Percentiles rank a stretch among this genome's conserved stretches.
These are phyloP conservation scores for Russula abietina DNA, from an alignment of 768 basidiomycete genomes.

Conservation along the genomic window DNA sequence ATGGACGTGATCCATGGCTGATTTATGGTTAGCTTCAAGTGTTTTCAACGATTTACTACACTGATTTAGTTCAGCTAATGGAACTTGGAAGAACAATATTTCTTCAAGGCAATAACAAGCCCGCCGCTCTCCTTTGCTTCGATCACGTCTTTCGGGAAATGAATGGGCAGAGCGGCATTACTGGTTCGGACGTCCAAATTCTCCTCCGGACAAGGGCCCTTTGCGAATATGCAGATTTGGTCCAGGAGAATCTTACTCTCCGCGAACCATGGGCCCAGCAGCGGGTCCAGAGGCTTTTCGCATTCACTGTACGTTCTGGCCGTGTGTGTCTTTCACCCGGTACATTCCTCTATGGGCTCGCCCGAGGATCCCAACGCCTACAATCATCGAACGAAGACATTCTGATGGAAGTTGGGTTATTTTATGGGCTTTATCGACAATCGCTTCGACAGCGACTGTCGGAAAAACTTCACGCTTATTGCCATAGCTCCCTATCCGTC, in stretches of 20 bases:
- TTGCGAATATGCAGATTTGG: conserved; percentile 3
- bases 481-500: conserved; percentile 1
- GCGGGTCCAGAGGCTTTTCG: conserved; percentile 4
- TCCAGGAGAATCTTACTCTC: not conserved
- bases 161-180: not conserved
- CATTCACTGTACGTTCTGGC: conserved; percentile 5
- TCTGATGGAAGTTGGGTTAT: not conserved
- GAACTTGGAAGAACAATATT: not conserved
- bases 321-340: conserved; percentile 9
- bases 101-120: not conserved
- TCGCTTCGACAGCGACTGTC: conserved; percentile 10
- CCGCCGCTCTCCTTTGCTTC: conserved; percentile 20
- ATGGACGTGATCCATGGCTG: not conserved
- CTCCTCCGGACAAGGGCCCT: not conserved
- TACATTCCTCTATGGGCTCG: conserved; percentile 8
- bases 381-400: not conserved
- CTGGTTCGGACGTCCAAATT: not conserved
- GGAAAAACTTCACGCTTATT: conserved; percentile 3
- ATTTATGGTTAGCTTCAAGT: conserved; percentile 7
- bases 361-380: not conserved
- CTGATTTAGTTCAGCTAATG: not conserved
- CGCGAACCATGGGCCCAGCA: not conserved
- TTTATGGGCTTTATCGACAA: conserved; percentile 2
- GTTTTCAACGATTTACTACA: conserved; percentile 10
- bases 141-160: conserved; percentile 13